Percentiles rank a stretch among this genome's conserved stretches.
Conservation (phyloP, 148 eudicot genomes). For the Cornus florida region DNA sequence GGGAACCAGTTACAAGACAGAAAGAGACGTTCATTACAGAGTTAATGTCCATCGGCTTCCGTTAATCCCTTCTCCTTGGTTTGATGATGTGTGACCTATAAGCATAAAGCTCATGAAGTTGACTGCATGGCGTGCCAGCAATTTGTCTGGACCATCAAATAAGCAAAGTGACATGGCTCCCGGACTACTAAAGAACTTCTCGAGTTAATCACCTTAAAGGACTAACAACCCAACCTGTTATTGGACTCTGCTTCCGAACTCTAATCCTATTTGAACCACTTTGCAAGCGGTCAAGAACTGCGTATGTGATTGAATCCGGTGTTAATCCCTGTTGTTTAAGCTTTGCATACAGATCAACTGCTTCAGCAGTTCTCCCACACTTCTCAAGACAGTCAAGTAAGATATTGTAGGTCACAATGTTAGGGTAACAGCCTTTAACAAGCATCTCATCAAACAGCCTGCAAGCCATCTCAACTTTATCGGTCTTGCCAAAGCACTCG, state of each 20-base stretch:
- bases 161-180: too few relatives aligned
- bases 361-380: constrained; percentile 47
- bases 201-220: constrained; percentile 35
- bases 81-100: too few relatives aligned
- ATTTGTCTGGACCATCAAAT: too few relatives aligned
- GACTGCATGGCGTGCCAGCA: too few relatives aligned
- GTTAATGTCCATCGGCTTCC: too few relatives aligned
- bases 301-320: constrained; percentile 48
- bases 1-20: too few relatives aligned
- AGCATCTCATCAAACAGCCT: constrained; percentile 52
- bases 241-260: constrained; percentile 46
- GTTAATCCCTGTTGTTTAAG: constrained; percentile 51
- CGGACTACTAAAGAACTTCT: too few relatives aligned
- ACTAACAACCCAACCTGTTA: constrained; percentile 55
- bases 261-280: constrained; percentile 39
- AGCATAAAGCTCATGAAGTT: too few relatives aligned
- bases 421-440: constrained; percentile 47
- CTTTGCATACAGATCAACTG: constrained; percentile 47
- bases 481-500: constrained; percentile 54
- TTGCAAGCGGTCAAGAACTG: constrained; percentile 49
- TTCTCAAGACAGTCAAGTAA: constrained; percentile 48
- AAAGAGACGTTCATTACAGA: too few relatives aligned
- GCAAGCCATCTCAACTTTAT: constrained; percentile 51
- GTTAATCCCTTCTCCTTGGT: too few relatives aligned
- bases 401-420: constrained; percentile 49